phyloP scores from a whole-genome alignment of 2,329 filamentous ascomycete species.

The Diplocarpon mali region DNA sequence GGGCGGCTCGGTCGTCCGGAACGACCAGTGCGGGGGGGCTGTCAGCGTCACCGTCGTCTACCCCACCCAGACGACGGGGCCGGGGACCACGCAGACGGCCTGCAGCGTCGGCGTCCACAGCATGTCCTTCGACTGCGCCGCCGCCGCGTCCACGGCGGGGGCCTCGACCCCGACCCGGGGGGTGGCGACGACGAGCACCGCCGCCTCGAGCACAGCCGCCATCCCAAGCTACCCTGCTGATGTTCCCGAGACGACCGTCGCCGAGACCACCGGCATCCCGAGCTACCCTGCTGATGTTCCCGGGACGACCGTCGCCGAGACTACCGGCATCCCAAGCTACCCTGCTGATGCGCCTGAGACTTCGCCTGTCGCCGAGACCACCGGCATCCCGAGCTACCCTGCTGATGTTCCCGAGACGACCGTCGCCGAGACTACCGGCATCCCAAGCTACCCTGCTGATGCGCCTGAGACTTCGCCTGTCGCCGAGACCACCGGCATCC shows the following conservation, averaged over 20 bases:
- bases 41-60: conserved; percentile 65
- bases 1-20: conserved; percentile 59
- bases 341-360: not conserved
- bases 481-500: too few relatives aligned
- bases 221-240: not conserved
- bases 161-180: conserved; percentile 11
- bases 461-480: not conserved
- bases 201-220: conserved; percentile 10
- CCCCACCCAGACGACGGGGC: conserved; percentile 35
- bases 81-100: conserved; percentile 40
- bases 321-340: not conserved
- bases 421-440: too few relatives aligned
- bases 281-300: not conserved
- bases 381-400: not conserved
- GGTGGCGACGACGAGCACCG: conserved; percentile 5
- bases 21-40: conserved; percentile 88
- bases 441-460: not conserved
- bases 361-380: not conserved
- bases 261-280: not conserved
- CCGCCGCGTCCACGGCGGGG: conserved; percentile 17
- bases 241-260: not conserved
- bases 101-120: conserved; percentile 66
- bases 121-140: conserved; percentile 63
- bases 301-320: not conserved
- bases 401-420: not conserved